Percentiles rank a stretch among this genome's conserved stretches.
Evolutionary conservation across 441 rosid species (phyloP).

Genomic region (Daphne laureola): DNA sequence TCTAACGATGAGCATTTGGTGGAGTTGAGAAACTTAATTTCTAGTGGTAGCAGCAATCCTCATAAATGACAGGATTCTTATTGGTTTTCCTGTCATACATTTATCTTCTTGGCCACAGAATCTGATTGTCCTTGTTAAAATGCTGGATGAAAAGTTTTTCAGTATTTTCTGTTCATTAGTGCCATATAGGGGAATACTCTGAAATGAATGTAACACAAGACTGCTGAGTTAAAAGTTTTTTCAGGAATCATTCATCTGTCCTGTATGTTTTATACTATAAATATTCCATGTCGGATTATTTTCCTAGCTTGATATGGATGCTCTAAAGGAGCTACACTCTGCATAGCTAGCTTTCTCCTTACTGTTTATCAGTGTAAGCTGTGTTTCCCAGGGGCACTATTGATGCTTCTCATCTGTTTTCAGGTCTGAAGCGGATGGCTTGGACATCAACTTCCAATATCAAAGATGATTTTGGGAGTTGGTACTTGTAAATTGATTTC

Average conservation of each 20-base stretch:
- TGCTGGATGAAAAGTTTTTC: slow-evolving; percentile 19
- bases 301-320: slow-evolving; percentile 7
- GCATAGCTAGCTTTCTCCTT: slow-evolving; percentile 6
- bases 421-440: slow-evolving; percentile 35
- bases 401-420: slow-evolving; percentile 40
- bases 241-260: slow-evolving; percentile 15
- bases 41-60: slow-evolving; percentile 28
- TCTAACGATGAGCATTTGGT: slow-evolving; percentile 60
- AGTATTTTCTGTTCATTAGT: slow-evolving; percentile 15
- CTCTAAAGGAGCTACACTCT: slow-evolving; percentile 7
- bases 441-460: slow-evolving; percentile 23
- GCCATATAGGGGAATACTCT: slow-evolving; percentile 20
- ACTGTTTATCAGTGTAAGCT: slow-evolving; percentile 16
- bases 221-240: slow-evolving; percentile 14
- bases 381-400: slow-evolving; percentile 22
- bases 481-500: slow-evolving; percentile 22
- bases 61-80: slow-evolving; percentile 20
- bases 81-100: slow-evolving; percentile 5
- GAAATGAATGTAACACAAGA: slow-evolving; percentile 27
- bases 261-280: not conserved
- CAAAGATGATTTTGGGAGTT: slow-evolving; percentile 25
- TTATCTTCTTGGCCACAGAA: slow-evolving; percentile 22
- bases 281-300: slow-evolving; percentile 1
- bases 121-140: slow-evolving; percentile 23
- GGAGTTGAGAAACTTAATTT: slow-evolving; percentile 49